Base-by-base conservation (phyloP, 192 early-diverging fungal genomes). In the Obelidium mucronatum region DNA sequence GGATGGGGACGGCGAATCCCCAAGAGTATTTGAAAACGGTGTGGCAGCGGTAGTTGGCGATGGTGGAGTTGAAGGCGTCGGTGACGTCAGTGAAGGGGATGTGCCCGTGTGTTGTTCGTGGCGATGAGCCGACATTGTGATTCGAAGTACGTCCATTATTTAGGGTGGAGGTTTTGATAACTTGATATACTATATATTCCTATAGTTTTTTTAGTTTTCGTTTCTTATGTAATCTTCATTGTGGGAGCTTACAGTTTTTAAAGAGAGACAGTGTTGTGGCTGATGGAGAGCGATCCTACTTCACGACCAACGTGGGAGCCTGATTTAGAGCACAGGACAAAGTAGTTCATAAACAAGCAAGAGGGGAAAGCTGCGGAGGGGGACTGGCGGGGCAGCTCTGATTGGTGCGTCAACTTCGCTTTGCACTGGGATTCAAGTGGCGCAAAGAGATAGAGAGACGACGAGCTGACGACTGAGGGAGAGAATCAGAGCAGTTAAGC, bases 121-220 rank as follows among this genome's bases (percentile, higher is more conserved):
- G 31, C 63, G 31, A 36, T 65, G 63, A 22, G 63, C 24, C n/a
- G 63, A 65, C 63, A 65, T 35, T 36, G 63, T 37, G 37, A 65
- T 65, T 24, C 63, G 26, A 8, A 65, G 35, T 8, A 65, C 63
- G 63, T 65, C 63, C 63, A 65, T 65, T 2, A n/a, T n/a, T 39
- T 65, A 3, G 3, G 31, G 8, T 36, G 26, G 37, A 34, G 31
- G 8, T 19, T 22, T 39, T 11, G 15, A 15, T 34, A n/a, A 11
- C n/a, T 24, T 24, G 37, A 6, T 34, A 36, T 65, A n/a, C n/a
- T n/a, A n/a, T n/a, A n/a, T n/a, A n/a, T n/a, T n/a, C n/a, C n/a
- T n/a, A n/a, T n/a, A n/a, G n/a, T n/a, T n/a, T n/a, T n/a, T n/a
- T n/a, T n/a, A n/a, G n/a, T n/a, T n/a, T n/a, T n/a, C n/a, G n/a